Conservation (phyloP, 352 stramenopile species). For the Pythium scleroteichum region DNA sequence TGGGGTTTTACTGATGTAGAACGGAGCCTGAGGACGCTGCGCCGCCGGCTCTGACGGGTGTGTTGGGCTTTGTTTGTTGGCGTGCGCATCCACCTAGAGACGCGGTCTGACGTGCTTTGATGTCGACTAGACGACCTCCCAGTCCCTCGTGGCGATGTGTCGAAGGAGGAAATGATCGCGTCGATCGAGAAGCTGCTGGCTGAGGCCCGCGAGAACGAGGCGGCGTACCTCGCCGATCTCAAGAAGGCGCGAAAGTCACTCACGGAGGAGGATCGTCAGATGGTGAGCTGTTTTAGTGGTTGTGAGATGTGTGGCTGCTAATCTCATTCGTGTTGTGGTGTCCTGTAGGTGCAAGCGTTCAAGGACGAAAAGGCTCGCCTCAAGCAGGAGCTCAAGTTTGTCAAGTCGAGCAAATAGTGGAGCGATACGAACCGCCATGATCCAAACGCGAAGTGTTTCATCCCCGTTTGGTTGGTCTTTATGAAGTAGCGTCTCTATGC, state of each 20-base stretch:
- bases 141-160: constrained; percentile 55
- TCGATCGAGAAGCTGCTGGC: constrained; percentile 75
- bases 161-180: constrained; percentile 62
- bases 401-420: constrained; percentile 40
- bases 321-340: neutral
- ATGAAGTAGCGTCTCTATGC: neutral
- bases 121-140: constrained; percentile 42
- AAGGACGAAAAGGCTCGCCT: constrained; percentile 85
- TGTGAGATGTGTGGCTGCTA: neutral
- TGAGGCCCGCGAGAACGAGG: constrained; percentile 81
- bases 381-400: constrained; percentile 84
- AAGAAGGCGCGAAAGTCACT: constrained; percentile 52
- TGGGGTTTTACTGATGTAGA: neutral
- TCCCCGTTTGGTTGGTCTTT: too few species aligned
- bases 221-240: constrained; percentile 73
- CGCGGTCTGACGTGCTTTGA: too few species aligned
- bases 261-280: constrained; percentile 74
- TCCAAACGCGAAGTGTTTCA: neutral
- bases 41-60: constrained; percentile 16
- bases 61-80: too few species aligned
- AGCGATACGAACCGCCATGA: too few species aligned
- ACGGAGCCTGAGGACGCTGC: constrained; percentile 13
- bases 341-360: constrained; percentile 75
- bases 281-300: constrained; percentile 39
- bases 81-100: too few species aligned